Base-by-base conservation (phyloP, 73 alveolate species). In the Paramecium primaurelia region DNA sequence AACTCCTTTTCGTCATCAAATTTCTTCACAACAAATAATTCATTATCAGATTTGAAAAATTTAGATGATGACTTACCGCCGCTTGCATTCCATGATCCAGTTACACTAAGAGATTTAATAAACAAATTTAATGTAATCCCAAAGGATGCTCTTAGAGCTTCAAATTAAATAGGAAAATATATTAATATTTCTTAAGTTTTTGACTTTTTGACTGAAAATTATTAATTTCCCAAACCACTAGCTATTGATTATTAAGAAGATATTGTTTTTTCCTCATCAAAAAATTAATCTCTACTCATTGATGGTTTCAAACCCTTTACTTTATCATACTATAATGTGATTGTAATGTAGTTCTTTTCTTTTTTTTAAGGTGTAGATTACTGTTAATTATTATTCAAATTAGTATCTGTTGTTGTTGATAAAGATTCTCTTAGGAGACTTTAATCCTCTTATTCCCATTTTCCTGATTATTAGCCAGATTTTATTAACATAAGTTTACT, bases 51-150 rank as follows among this genome's bases (percentile, higher is more conserved):
- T 68, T 87, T 87, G 42, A 64, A 73, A 32, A 87, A 87, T 6
- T 49, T 40, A 14, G 87, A 58, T 14, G 84, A 58, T 22, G 93
- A 64, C 71, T 87, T 64, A 14, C 93, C 93, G 6, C 93, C 93
- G 9, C 69, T 59, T 60, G 64, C 84, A 20, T 87, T 87, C 84
- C 84, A 42, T 7, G 59, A 54, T 28, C 58, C 60, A 12, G 77
- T 64, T 25, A 58, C 47, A 58, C 75, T 60, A 1, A 87, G 69
- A 20, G 93, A 87, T 20, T 87, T 77, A 6, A 87, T 87, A 28
- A 87, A 64, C 42, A 58, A 42, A 34, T 59, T 45, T 69, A 64
- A 36, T 12, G 87, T 3, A 9, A 87, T 87, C n/a, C 93, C 93
- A 87, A 25, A 37, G 20, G 51, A 59, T 14, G 71, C 47, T 20